Evolutionary conservation across 768 basidiomycete genomes (phyloP).

Genomic region (Xerocomellus amylosporus): DNA sequence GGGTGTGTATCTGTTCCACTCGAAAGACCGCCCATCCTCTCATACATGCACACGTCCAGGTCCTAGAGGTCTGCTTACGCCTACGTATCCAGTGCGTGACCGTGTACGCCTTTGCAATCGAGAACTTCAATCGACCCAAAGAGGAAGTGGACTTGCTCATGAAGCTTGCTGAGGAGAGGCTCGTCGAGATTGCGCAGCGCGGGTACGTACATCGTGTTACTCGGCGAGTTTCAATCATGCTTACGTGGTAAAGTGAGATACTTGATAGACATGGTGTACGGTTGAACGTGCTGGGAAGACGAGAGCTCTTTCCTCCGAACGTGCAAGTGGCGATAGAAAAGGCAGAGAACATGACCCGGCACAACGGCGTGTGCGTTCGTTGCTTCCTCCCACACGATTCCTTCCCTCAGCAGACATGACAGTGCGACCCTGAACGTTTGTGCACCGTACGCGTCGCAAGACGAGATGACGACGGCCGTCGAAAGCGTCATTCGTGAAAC

Average conservation of each 20-base stretch:
- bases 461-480: conserved; percentile 87
- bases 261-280: conserved; percentile 81
- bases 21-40: not conserved
- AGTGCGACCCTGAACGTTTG: conserved; percentile 90
- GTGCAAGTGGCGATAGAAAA: conserved; percentile 66
- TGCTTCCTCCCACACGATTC: not conserved
- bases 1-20: conserved; percentile 49
- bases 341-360: conserved; percentile 74
- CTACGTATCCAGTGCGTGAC: conserved; percentile 83
- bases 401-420: not conserved
- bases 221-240: not conserved
- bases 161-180: conserved; percentile 73
- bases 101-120: conserved; percentile 97
- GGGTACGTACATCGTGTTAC: conserved; percentile 55
- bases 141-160: conserved; percentile 89
- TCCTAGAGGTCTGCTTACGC: conserved; percentile 79
- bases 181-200: conserved; percentile 73
- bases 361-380: conserved; percentile 58
- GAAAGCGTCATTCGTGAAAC: conserved; percentile 32
- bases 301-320: conserved; percentile 68
- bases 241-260: conserved; percentile 56
- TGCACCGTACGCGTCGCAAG: conserved; percentile 88
- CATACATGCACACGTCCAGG: conserved; percentile 41
- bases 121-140: conserved; percentile 87
- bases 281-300: conserved; percentile 77